A percentile compares a stretch with the other conserved stretches of the same genome.
Conservation (phyloP, 129 eudicot genomes). For the Dittrichia graveolens region DNA sequence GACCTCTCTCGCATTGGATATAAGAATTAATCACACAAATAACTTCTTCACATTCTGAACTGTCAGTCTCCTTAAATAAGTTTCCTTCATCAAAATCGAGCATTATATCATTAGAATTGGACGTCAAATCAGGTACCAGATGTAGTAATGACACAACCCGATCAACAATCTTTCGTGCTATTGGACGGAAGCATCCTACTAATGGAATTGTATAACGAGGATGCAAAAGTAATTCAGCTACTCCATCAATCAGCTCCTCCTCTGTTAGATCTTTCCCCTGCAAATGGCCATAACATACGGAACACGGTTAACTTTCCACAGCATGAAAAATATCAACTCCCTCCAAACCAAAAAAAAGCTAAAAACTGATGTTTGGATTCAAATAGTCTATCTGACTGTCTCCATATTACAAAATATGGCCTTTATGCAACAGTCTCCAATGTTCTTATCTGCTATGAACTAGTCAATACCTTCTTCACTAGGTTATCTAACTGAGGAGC, state of each 20-base stretch:
- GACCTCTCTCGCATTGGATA: slow-evolving; percentile 49
- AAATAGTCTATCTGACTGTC: neutral
- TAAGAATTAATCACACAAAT: slow-evolving; percentile 49
- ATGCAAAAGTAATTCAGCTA: slow-evolving; percentile 67
- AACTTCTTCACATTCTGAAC: slow-evolving; percentile 38
- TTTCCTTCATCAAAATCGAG: slow-evolving; percentile 53
- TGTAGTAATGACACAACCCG: slow-evolving; percentile 53
- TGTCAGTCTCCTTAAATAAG: slow-evolving; percentile 47
- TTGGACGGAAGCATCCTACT: slow-evolving; percentile 88
- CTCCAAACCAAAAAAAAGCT: neutral
- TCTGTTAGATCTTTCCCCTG: slow-evolving; percentile 64
- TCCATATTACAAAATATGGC: neutral
- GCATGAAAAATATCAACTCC: neutral
- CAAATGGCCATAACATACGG: neutral
- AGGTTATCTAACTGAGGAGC: slow-evolving; percentile 38
- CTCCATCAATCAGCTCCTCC: slow-evolving; percentile 70
- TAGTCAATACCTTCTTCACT: slow-evolving; percentile 51
- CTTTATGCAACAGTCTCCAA: neutral
- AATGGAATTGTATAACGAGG: slow-evolving; percentile 73
- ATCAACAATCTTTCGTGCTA: slow-evolving; percentile 59
- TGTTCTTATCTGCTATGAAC: neutral
- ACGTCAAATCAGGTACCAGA: slow-evolving; percentile 60
- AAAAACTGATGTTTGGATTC: neutral
- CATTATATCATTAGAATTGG: slow-evolving; percentile 40
- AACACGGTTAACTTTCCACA: neutral